These are phyloP conservation scores for Orbilia oligospora DNA, from an alignment of 2,329 filamentous ascomycete species.

Conservation along the genomic window DNA sequence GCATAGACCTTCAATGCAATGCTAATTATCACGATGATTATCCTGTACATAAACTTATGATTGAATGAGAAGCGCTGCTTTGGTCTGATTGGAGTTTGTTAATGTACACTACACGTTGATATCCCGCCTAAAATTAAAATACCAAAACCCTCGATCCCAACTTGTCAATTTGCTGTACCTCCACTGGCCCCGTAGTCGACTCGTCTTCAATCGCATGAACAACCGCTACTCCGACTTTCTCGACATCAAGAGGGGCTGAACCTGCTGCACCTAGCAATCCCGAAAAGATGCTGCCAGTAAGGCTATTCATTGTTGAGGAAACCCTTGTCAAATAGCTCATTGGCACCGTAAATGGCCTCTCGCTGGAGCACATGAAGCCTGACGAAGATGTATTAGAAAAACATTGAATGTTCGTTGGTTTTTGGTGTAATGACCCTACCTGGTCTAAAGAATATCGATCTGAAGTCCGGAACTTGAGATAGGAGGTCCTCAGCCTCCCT, in stretches of 20 bases:
- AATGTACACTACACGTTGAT: conserved; percentile 6
- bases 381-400: conserved; percentile 15
- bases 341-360: conserved; percentile 84
- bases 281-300: conserved; percentile 82
- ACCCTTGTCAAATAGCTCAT: conserved; percentile 83
- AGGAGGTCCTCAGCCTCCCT: conserved; percentile 88
- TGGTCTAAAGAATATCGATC: conserved; percentile 85
- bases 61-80: conserved; percentile 13
- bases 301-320: conserved; percentile 81
- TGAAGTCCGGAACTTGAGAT: conserved; percentile 79
- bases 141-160: conserved; percentile 36
- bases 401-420: neutral
- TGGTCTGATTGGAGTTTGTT: conserved; percentile 20
- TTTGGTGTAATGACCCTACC: conserved; percentile 67
- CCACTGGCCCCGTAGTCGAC: conserved; percentile 79
- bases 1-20: neutral
- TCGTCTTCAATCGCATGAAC: conserved; percentile 88
- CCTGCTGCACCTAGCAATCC: conserved; percentile 83
- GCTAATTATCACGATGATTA: neutral
- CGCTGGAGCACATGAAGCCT: conserved; percentile 86
- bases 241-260: conserved; percentile 87
- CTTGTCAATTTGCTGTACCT: conserved; percentile 81
- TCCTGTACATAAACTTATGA: conserved; percentile 21
- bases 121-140: conserved; percentile 15
- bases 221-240: conserved; percentile 88